Conservation (phyloP, 108 stramenopile species). For the Nitzschia sp. region DNA sequence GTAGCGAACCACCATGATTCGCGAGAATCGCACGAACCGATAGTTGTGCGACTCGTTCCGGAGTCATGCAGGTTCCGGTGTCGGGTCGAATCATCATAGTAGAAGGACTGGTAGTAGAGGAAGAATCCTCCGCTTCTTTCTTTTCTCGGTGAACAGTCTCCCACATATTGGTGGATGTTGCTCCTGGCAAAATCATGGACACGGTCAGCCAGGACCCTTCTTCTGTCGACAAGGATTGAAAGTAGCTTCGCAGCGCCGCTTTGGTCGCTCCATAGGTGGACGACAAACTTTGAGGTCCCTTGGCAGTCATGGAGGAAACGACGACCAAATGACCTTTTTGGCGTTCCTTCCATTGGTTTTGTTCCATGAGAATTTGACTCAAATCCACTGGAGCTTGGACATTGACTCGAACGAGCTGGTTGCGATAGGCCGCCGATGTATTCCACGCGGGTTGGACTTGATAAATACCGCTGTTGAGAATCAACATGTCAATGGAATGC, state of each 20-base stretch:
- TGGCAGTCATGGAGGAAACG: constrained; percentile 31
- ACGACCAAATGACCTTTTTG: constrained; percentile 36
- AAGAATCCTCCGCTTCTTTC: no score
- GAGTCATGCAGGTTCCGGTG: neutral
- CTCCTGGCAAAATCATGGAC: constrained; percentile 30
- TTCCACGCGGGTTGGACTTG: constrained; percentile 5
- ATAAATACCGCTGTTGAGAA: constrained; percentile 16
- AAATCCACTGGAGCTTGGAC: constrained; percentile 18
- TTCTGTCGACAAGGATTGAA: constrained; percentile 32
- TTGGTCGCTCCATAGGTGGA: constrained; percentile 36
- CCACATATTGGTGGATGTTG: constrained; percentile 22
- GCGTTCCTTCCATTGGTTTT: constrained; percentile 11
- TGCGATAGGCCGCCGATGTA: neutral
- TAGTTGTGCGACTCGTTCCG: constrained; percentile 20
- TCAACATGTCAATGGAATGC: constrained; percentile 10
- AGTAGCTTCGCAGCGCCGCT: constrained; percentile 39
- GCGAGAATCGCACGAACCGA: neutral
- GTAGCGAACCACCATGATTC: neutral
- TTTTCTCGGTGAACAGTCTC: no score
- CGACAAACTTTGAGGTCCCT: constrained; percentile 31
- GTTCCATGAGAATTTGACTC: neutral
- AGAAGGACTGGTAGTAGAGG: no score
- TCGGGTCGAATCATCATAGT: neutral
- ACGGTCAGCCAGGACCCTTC: constrained; percentile 33
- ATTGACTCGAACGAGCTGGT: constrained; percentile 8